Evolutionary conservation across 2,329 filamentous ascomycete species (phyloP).

Genomic region (Sporothrix mexicana): DNA sequence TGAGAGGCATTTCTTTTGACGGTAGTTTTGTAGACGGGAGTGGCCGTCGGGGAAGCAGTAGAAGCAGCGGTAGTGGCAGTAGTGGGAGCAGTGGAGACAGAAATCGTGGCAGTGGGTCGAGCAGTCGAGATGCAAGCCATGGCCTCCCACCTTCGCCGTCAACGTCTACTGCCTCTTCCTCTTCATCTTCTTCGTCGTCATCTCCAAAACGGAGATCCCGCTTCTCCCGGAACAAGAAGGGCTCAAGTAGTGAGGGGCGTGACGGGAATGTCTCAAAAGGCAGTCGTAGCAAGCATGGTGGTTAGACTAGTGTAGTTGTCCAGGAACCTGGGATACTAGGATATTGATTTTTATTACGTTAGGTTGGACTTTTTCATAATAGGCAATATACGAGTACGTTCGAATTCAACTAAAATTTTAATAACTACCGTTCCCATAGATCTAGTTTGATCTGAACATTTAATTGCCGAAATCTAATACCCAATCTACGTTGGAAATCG

Average conservation of each 20-base stretch:
- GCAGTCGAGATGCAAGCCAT: not conserved
- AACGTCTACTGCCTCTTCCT: slow-evolving; percentile 23
- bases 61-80: not conserved
- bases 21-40: not conserved
- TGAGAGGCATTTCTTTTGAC: not conserved
- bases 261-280: not conserved
- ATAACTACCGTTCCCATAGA: not conserved
- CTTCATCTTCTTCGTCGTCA: slow-evolving; percentile 3
- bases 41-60: not conserved
- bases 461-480: not conserved
- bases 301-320: not conserved
- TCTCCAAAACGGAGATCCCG: slow-evolving; percentile 8
- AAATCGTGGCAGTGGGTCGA: not conserved
- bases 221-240: not conserved
- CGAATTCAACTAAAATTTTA: no score
- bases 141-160: slow-evolving; percentile 13
- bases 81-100: no score
- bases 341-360: not conserved
- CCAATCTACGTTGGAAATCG: not conserved
- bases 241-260: not conserved
- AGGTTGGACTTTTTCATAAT: not conserved
- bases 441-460: slow-evolving; percentile 15
- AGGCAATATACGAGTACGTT: not conserved
- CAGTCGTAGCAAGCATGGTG: not conserved
- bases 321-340: not conserved